phyloP scores from a whole-genome alignment of 495 filamentous ascomycete genomes.

The Coniosporium apollinis region DNA sequence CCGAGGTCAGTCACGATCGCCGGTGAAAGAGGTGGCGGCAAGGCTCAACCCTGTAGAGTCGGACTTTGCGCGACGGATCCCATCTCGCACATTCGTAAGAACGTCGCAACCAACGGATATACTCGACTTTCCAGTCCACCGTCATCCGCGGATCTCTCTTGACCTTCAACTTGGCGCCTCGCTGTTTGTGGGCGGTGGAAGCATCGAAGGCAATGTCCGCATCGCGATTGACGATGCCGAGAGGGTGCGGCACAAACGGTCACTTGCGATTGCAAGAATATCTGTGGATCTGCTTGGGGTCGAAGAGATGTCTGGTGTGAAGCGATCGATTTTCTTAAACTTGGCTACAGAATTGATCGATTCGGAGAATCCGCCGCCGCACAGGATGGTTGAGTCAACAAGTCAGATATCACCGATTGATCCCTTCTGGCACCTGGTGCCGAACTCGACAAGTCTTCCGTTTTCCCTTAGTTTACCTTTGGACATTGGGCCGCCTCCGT shows the following conservation, averaged over 20 bases:
- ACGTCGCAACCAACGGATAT: constrained; percentile 16
- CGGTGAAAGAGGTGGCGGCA: constrained; percentile 15
- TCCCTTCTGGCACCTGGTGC: constrained; percentile 30
- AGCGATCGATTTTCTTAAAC: constrained; percentile 30
- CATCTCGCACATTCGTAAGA: constrained; percentile 20
- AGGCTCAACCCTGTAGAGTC: constrained; percentile 16
- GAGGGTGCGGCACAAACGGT: constrained; percentile 13
- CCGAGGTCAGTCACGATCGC: constrained; percentile 17
- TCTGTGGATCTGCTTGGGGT: constrained; percentile 34
- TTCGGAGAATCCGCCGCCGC: constrained; percentile 30
- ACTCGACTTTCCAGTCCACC: constrained; percentile 19
- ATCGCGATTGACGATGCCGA: constrained; percentile 23
- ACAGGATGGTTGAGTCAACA: constrained; percentile 28
- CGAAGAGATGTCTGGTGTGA: constrained; percentile 28
- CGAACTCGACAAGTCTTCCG: constrained; percentile 28
- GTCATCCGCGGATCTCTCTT: constrained; percentile 20
- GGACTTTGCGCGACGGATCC: constrained; percentile 15
- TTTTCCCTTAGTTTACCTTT: constrained; percentile 37
- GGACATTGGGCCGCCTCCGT: constrained; percentile 37
- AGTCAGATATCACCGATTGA: constrained; percentile 18
- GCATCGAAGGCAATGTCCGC: constrained; percentile 23
- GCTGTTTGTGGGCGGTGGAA: constrained; percentile 25
- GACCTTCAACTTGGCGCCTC: constrained; percentile 22
- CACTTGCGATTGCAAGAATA: constrained; percentile 26
- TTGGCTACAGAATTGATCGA: constrained; percentile 36